Percentiles rank a stretch among this genome's conserved stretches.
Evolutionary conservation across 345 rosid species (phyloP).

Genomic region (Mangifera indica): DNA sequence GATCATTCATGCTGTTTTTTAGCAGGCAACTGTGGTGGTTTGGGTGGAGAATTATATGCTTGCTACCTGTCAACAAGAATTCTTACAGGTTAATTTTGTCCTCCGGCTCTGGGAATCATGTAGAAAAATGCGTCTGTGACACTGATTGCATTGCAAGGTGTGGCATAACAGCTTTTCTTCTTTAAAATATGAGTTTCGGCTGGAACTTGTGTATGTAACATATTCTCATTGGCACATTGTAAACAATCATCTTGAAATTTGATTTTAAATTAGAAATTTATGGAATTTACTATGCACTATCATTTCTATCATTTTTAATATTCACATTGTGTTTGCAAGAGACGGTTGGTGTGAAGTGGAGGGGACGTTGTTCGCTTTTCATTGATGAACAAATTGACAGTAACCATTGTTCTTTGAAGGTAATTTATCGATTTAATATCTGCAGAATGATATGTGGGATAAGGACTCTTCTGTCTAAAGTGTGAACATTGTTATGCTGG

Average conservation of each 20-base stretch:
- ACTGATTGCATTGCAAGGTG: constrained; percentile 83
- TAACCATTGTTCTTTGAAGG: constrained; percentile 55
- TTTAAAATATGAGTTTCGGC: constrained; percentile 51
- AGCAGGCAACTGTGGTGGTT: constrained; percentile 58
- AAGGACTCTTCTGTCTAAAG: constrained; percentile 16
- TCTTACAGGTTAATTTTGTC: constrained; percentile 61
- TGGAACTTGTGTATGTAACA: constrained; percentile 76
- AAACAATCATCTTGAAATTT: constrained; percentile 35
- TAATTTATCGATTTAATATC: constrained; percentile 45
- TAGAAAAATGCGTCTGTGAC: constrained; percentile 51
- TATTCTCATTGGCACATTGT: constrained; percentile 56
- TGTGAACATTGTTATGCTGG: constrained; percentile 2
- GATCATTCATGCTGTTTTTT: constrained; percentile 64
- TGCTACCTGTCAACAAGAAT: constrained; percentile 44
- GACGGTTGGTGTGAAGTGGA: constrained; percentile 78
- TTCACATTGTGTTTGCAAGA: constrained; percentile 93
- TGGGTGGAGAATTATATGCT: constrained; percentile 55
- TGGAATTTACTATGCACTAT: constrained; percentile 27
- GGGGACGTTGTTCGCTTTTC: constrained; percentile 69
- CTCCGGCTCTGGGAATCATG: constrained; percentile 44
- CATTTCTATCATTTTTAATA: constrained; percentile 41
- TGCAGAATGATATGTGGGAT: constrained; percentile 30
- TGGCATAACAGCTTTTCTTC: constrained; percentile 59
- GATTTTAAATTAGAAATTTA: constrained; percentile 36
- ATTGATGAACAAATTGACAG: constrained; percentile 62